phyloP scores from a whole-genome alignment of 1,284 basidiomycete genomes.

The Leccinum proliferum region DNA sequence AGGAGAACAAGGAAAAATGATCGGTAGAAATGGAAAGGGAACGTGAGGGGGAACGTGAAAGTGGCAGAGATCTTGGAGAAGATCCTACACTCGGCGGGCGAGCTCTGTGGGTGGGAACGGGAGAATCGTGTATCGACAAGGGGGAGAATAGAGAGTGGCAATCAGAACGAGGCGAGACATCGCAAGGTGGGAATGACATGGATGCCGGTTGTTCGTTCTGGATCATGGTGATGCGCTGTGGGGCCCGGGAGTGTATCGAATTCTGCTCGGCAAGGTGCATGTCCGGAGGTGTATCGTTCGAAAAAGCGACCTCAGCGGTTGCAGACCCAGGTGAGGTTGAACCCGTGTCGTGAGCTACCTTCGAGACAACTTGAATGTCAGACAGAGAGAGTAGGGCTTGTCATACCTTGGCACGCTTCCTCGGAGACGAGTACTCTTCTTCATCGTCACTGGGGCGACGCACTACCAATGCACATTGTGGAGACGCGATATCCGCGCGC shows the following conservation, averaged over 20 bases:
- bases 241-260: neutral
- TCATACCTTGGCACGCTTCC: conserved; percentile 29
- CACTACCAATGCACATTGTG: neutral
- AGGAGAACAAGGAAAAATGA: conserved; percentile 5
- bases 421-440: conserved; percentile 20
- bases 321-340: neutral
- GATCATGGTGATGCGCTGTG: neutral
- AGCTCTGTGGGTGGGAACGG: neutral
- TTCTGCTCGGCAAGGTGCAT: neutral
- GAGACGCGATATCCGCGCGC: no score
- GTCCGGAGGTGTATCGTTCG: neutral
- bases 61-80: conserved; percentile 1
- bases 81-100: neutral
- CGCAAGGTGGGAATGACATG: neutral
- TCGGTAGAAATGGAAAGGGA: conserved; percentile 9
- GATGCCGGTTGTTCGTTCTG: neutral
- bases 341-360: conserved; percentile 16
- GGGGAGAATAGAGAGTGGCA: conserved; percentile 19
- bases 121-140: neutral
- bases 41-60: conserved; percentile 1
- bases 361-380: conserved; percentile 12
- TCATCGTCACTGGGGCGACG: conserved; percentile 10
- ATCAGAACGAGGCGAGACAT: conserved; percentile 7
- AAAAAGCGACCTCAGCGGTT: neutral
- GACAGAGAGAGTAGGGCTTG: neutral